Evolutionary conservation across 192 early-diverging fungal species (phyloP).

Genomic region (Coemansia sp.): DNA sequence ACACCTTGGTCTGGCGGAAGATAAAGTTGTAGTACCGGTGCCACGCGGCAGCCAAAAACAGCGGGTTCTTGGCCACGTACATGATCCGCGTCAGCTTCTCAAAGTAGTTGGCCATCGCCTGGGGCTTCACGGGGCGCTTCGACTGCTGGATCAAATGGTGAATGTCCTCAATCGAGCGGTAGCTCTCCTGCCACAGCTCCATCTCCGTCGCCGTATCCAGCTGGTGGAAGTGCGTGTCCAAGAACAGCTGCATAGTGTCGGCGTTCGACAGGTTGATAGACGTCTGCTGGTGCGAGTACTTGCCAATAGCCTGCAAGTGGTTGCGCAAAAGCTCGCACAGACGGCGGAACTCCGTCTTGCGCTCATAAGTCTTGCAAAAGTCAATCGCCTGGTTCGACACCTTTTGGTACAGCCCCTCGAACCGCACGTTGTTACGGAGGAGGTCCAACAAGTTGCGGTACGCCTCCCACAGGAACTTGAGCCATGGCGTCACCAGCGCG

Average conservation of each 20-base stretch:
- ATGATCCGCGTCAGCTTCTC: conserved; percentile 97
- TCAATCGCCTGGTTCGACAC: conserved; percentile 92
- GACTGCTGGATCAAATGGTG: conserved; percentile 86
- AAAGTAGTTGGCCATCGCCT: conserved; percentile 98
- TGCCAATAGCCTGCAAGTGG: conserved; percentile 88
- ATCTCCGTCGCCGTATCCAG: conserved; percentile 93
- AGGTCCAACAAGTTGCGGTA: conserved; percentile 97
- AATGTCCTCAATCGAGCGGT: conserved; percentile 96
- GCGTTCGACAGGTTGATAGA: conserved; percentile 94
- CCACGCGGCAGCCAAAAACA: conserved; percentile 98
- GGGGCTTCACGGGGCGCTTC: conserved; percentile 89
- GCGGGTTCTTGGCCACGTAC: conserved; percentile 93
- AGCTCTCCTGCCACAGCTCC: conserved; percentile 99
- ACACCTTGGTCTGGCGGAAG: conserved; percentile 73
- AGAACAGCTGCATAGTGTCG: conserved; percentile 93
- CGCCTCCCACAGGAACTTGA: conserved; percentile 99
- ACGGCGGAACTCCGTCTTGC: conserved; percentile 98
- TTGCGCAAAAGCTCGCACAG: conserved; percentile 95
- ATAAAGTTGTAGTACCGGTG: conserved; percentile 85
- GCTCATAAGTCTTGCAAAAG: conserved; percentile 91
- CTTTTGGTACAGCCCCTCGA: conserved; percentile 92
- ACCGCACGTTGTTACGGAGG: conserved; percentile 91
- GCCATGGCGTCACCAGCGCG: conserved; percentile 97
- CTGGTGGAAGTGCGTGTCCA: conserved; percentile 96
- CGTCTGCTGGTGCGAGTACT: conserved; percentile 86